phyloP scores from a whole-genome alignment of 495 filamentous ascomycete genomes.

The Trichoderma reesei region DNA sequence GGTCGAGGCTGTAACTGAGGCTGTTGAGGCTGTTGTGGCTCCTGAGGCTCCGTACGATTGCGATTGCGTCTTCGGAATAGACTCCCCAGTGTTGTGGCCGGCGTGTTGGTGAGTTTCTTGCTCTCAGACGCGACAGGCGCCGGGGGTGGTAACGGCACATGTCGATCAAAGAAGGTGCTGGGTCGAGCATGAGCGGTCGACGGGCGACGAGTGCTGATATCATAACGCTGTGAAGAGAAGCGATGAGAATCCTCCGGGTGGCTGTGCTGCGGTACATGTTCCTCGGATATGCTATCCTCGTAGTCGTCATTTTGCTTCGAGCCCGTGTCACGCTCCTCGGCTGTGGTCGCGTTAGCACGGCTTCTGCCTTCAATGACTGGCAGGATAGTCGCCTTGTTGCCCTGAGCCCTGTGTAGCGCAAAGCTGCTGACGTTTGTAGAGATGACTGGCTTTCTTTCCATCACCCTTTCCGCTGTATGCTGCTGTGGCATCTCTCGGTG shows the following conservation, averaged over 20 bases:
- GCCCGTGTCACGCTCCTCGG: not conserved
- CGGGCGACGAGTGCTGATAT: not conserved
- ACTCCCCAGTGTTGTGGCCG: not conserved
- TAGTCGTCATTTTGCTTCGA: not conserved
- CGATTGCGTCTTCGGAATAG: constrained; percentile 11
- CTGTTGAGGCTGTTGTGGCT: not conserved
- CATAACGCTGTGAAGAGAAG: not conserved
- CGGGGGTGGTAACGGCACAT: not conserved
- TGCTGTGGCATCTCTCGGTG: not conserved
- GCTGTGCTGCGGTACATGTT: not conserved
- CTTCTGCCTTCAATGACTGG: not conserved
- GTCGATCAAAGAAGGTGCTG: not conserved
- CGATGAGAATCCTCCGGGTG: not conserved
- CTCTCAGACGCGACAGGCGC: not conserved
- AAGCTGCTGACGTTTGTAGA: not conserved
- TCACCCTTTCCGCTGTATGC: not conserved
- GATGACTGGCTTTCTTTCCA: not conserved
- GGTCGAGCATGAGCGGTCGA: not conserved
- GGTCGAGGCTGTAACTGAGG: too few species aligned
- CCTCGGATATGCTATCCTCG: not conserved
- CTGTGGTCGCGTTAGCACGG: not conserved
- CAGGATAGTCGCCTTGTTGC: not conserved
- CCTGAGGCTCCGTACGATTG: not conserved
- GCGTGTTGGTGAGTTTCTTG: not conserved
- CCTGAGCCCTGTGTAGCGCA: not conserved